Evolutionary conservation across 2,329 filamentous ascomycete species (phyloP), one percentile per base, ranked within the genome.

Genomic region (Phialocephala subalpina): DNA sequence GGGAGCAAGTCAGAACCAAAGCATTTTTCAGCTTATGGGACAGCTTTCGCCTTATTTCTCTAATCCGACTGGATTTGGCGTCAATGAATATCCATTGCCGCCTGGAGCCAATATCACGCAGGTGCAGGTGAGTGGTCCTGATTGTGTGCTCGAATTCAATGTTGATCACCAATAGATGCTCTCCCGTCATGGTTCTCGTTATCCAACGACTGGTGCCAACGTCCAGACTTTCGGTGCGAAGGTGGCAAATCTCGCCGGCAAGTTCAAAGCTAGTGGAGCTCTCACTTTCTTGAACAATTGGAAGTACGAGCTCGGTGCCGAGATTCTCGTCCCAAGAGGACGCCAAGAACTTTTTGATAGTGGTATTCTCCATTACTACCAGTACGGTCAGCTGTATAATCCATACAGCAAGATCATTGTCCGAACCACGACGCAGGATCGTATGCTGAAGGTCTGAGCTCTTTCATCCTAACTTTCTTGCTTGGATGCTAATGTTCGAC

Each of bases 341-440:
- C 87, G 91, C 58, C 86, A 92, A 74, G 90, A 94, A 78, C 80
- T 92, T 1, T 93, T 90, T 70, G 86, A 92, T 45, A 91, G 88
- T 58, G 90, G 90, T 1, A 83, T 91, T 1, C 76, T 92, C 56
- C 90, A 93, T 75, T 89, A 89, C 70, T 93, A 93, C 77, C 69
- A 76, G 55, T 77, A 77, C 66, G 75, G 66, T 11, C 70, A 86
- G 67, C 79, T 94, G 25, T 93, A 92, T 73, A 90, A 93, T 71
- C 87, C 91, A 5, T 84, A 86, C 63, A 89, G 84, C 77, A 93
- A 92, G 79, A 88, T 94, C 66, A 86, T 93, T 64, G 90, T 88
- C 18, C 84, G 91, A 33, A 92, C 90, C 0, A 93, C 91, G 0
- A 92, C 91, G 0, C 90, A 94, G 75, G 88, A 92, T 74, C 87